Evolutionary conservation across 192 early-diverging fungal species (phyloP), one percentile per base, ranked within the genome.

Genomic region (Podila epicladia): DNA sequence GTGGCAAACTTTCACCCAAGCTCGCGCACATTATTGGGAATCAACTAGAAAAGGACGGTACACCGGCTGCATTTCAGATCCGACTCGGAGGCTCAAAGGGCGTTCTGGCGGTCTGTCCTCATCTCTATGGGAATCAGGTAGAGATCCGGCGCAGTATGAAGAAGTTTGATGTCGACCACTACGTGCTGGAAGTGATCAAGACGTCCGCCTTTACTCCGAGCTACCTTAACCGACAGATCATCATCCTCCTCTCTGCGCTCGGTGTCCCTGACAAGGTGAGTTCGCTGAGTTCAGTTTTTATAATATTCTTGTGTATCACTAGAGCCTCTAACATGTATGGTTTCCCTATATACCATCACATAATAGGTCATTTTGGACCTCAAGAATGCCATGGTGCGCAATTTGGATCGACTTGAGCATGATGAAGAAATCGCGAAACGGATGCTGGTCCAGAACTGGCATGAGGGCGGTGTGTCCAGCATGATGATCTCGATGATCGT

Each of bases 41-140:
- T 7, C 69, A 64, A 4, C 55, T 88, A 64, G 83, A 83, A 20
- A 82, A 89, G 19, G 73, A 64, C 28, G 35, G 28, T 0, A 58
- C 72, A 0, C 92, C 93, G 0, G 82, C 82, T 17, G 94, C 94
- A 3, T 88, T 92, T 22, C 94, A 95, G 74, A 92, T 94, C 51
- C 87, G 94, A 24, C 69, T 93, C 1, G 89, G 87, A 1, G 91
- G 91, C 17, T 85, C 92, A 24, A 89, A 95, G 84, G 89, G 91
- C 9, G 87, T 92, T 35, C 73, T 89, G 9, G 83, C 82, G 1
- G 65, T 85, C n/a, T 75, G 80, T 3, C 73, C 82, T 8, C 17
- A 33, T 29, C 48, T 89, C 11, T 26, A 2, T 5, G 75, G 37
- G 0, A 73, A 76, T 3, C 67, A 85, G 15, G 75, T 93, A 1